Conservation (phyloP, 2,329 filamentous ascomycete genomes). For the Tolypocladium ophioglossoides region DNA sequence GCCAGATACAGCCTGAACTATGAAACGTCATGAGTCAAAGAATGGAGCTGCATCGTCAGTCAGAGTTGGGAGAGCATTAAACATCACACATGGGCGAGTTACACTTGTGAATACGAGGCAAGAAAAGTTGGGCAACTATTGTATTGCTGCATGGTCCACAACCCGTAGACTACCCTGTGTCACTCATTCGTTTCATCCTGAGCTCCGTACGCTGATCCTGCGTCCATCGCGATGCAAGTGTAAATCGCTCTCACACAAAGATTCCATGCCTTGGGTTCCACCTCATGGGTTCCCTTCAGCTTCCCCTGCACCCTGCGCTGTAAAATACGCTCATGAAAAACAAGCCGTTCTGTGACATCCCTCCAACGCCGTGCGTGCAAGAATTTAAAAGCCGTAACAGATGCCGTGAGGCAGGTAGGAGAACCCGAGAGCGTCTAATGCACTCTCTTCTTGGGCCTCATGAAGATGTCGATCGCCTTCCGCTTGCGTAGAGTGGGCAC, state of each 20-base stretch:
- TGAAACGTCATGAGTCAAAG: not conserved
- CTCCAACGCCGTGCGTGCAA: not conserved
- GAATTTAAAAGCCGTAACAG: not conserved
- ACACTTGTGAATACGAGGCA: not conserved
- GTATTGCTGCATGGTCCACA: not conserved
- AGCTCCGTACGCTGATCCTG: not conserved
- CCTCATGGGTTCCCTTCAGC: not conserved
- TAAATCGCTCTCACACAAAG: not conserved
- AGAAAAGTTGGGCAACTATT: not conserved
- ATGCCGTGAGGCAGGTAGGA: not conserved
- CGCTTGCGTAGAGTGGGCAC: constrained; percentile 24
- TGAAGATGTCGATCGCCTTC: constrained; percentile 38
- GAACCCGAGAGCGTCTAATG: not conserved
- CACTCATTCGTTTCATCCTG: not conserved
- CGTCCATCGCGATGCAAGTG: not conserved
- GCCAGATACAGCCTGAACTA: not conserved
- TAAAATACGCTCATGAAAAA: not conserved
- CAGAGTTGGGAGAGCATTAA: not conserved
- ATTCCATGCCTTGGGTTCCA: not conserved
- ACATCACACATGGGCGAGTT: too few species aligned
- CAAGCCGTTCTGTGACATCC: not conserved
- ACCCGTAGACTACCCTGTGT: not conserved
- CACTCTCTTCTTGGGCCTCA: constrained; percentile 32
- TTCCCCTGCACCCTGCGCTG: not conserved
- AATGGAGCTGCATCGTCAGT: not conserved